Base-by-base conservation (phyloP, 352 stramenopile species). In the Phytopythium boreale region DNA sequence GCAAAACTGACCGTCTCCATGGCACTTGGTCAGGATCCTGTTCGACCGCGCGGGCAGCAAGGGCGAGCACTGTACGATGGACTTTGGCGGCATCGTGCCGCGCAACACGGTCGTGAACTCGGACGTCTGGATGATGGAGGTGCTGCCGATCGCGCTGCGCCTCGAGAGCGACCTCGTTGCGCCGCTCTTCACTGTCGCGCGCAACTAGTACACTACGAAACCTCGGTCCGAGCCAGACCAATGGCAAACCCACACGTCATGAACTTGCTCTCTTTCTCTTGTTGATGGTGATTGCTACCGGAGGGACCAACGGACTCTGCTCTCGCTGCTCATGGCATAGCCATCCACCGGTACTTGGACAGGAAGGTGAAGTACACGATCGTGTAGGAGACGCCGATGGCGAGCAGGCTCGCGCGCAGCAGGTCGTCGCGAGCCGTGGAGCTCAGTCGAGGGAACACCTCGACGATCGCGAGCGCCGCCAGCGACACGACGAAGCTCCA, bases 401-500 rank as follows among this genome's bases (percentile, higher is more conserved):
- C 56, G n/a, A 88, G 22, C 14, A 89, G 58, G 17, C 70, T 69
- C 55, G 67, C 72, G 22, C 69, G 69, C 61, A 90, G 73, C 37
- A 90, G 24, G 43, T 89, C 79, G n/a, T 84, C 74, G 8, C 70
- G 66, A 4, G 70, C 74, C 14, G 71, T 46, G 1, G 76, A 76
- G 17, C 53, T 69, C 20, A 88, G 51, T 17, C 51, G 61, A 34
- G 82, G 77, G 24, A 75, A 51, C 29, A 88, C 68, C 26, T 89
- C 73, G 24, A 66, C 62, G 36, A 90, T 75, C 31, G 60, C 72
- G 69, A 89, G 82, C 37, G 69, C 68, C 27, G 63, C 80, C 2
- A 87, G 61, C 29, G 82, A 91, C 41, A 88, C 61, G 49, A 70
- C 73, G 55, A 91, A 86, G 70, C 82, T 89, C 79, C 79, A 91